Evolutionary conservation across 441 rosid species (phyloP), one percentile per base, ranked within the genome.

Genomic region (Viola pubescens): DNA sequence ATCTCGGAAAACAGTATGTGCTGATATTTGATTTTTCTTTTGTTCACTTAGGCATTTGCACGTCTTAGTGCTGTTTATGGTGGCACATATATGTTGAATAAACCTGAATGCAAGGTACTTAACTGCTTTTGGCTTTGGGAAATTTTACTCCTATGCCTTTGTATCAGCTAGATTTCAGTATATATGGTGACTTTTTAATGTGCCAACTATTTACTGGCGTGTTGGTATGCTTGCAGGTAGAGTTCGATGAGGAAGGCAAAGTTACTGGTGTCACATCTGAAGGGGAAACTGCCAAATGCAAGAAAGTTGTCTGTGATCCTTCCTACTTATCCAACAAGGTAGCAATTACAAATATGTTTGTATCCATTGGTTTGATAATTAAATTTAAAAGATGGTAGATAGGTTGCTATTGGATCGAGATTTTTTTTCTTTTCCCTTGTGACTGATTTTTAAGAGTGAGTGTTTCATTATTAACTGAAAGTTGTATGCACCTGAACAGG

Each of bases 1-100:
- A 26, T 26, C 34, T 26, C 3, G 34, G 3, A 26, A 26, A 26
- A 26, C 34, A 26, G 34, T 26, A 26, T 26, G 34, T 26, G 34
- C 34, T 50, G 7, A 65, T 8, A 8, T 14, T 44, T 64, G 49
- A 16, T 34, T 48, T 48, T 38, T 40, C 57, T 6, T 51, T 52
- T 42, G 61, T 58, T 52, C 58, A 14, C 53, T 54, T 65, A 87
- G 95, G 97, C 91, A 63, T 89, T 89, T 81, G 97, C 97, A 58
- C 80, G 95, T 37, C 94, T 89, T 63, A 87, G 94, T 79, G 97
- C 94, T 71, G 95, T 87, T 58, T 87, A 87, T 74, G 97, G 97
- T 60, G 97, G 97, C 61, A 89, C 97, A 1, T 89, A 89, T 64
- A 89, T 89, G 97, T 71, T 87, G 79, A 85, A 83, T 65, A 89